Base-by-base conservation (phyloP, 768 basidiomycete species). In the Naematelia encephala region DNA sequence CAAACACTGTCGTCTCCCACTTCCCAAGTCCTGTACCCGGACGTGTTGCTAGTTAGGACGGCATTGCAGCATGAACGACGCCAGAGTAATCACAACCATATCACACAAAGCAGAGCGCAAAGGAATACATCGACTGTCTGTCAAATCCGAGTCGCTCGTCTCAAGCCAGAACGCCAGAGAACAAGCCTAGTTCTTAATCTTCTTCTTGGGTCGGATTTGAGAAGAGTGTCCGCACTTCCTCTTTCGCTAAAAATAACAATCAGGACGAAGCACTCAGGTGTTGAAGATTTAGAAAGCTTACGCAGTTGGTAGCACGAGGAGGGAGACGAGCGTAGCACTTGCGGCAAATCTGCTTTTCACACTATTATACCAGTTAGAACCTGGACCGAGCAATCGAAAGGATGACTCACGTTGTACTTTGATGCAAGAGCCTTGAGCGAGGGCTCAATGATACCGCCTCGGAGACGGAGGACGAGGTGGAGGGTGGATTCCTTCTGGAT, bases 291-390 rank as follows among this genome's bases (percentile, higher is more conserved):
- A n/a, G n/a, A n/a, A n/a, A 21, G 70, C 76, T 94, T 78, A 94
- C 84, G 87, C 96, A 98, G 86, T 99, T 98, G 82, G 93, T 97
- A 34, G 96, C 96, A 78, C 96, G 91, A 54, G 93, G 94, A 65
- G 96, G 94, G 71, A 98, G 94, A 72, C 96, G 94, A 46, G 96
- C 96, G 80, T 98, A 98, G 83, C 96, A 98, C 81, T 97, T 97
- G 80, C 96, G 91, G 85, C 96, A 98, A 74, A 97, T 97, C 79
- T 93, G 90, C 84, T 94, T 94, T 81, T 96, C 91, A 79, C 92
- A 97, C 74, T 74, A 54, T 25, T 23, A 1, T 21, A 39, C 34
- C 8, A 16, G 48, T 51, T 46, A 59, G 68, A 34, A 29, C 54
- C 13, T 13, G 14, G 10, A 19, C 29, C 16, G 3, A 10, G 14